These are phyloP conservation scores for Alternaria metachromatica DNA, from an alignment of 2,329 filamentous ascomycete genomes.

Conservation along the genomic window DNA sequence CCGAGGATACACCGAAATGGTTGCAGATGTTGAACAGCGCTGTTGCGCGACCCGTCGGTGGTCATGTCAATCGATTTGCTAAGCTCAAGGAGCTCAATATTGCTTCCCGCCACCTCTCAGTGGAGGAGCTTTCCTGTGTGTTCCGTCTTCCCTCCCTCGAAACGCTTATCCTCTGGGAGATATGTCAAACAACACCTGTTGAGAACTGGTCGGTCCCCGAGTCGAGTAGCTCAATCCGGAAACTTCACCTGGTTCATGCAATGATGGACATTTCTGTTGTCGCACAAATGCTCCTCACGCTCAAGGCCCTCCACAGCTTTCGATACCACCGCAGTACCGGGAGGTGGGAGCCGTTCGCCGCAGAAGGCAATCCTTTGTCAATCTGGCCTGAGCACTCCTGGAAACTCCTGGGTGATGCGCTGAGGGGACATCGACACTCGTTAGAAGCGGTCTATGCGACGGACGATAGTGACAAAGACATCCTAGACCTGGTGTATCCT, in stretches of 20 bases:
- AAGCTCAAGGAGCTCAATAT: background rate
- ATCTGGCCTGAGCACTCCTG: slow-evolving; percentile 8
- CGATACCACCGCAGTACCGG: background rate
- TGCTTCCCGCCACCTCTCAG: background rate
- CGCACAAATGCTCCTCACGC: slow-evolving; percentile 2
- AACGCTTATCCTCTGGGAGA: background rate
- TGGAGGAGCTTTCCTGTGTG: background rate
- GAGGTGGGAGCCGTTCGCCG: slow-evolving; percentile 7
- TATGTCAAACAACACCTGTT: slow-evolving; percentile 1
- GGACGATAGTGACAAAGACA: background rate
- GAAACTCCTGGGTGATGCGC: slow-evolving; percentile 1
- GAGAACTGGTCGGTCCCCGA: slow-evolving; percentile 5
- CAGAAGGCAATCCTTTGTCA: background rate
- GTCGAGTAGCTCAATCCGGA: slow-evolving; percentile 2
- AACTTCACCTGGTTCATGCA: background rate
- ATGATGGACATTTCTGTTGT: slow-evolving; percentile 11
- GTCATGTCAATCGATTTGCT: background rate
- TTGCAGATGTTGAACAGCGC: background rate
- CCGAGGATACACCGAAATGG: background rate
- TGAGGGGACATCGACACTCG: slow-evolving; percentile 3
- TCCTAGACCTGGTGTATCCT: background rate
- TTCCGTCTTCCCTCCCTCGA: slow-evolving; percentile 8
- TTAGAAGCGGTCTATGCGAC: background rate
- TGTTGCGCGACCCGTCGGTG: background rate
- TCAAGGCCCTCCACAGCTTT: slow-evolving; percentile 8